Base-by-base conservation (phyloP, 2,329 filamentous ascomycete species). In the Paramyrothecium sp. region DNA sequence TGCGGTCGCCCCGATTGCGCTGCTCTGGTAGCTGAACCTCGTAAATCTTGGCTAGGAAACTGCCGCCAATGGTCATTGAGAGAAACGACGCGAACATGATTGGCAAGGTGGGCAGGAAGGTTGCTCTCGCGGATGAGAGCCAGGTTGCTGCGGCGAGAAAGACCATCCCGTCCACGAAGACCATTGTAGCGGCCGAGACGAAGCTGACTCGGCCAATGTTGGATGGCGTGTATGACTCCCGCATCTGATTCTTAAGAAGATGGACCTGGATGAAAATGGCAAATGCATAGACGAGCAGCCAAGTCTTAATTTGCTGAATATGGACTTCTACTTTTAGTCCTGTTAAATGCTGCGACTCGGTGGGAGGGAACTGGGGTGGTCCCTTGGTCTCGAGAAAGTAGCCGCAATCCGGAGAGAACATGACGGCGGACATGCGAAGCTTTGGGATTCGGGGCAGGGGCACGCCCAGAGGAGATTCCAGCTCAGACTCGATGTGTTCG, bases 391-490 rank as follows among this genome's bases (percentile, higher is more conserved):
- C 84, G 34, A 90, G 74, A 59, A 88, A 87, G 70, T 85, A 89
- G 3, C 80, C 83, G 64, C 87, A 90, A 67, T 89, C 87, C 1
- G 87, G 87, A 12, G 87, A 89, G 71, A 85, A 89, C 19, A 89
- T 75, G 21, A 89, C 78, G 7, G 83, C 77, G 2, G 87, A 88
- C 75, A 89, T 83, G 56, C 83, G 78, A 30, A 90, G 76, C 30
- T 74, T 77, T 3, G 87, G 86, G 8, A 83, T 71, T n/a, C 66
- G 71, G 5, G 77, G 76, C 30, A 84, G 76, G 3, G 86, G 85
- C 11, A 81, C 83, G 2, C 87, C 87, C 17, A 78, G 79, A 2
- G 87, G 87, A 57, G 79, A 80, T 20, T 85, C 81, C 44, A 90
- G 77, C 69, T 90, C 87, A 23, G 80, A 74, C 69, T 90, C 87